Base-by-base conservation (phyloP, 129 eudicot species). In the Flaveria linearis region DNA sequence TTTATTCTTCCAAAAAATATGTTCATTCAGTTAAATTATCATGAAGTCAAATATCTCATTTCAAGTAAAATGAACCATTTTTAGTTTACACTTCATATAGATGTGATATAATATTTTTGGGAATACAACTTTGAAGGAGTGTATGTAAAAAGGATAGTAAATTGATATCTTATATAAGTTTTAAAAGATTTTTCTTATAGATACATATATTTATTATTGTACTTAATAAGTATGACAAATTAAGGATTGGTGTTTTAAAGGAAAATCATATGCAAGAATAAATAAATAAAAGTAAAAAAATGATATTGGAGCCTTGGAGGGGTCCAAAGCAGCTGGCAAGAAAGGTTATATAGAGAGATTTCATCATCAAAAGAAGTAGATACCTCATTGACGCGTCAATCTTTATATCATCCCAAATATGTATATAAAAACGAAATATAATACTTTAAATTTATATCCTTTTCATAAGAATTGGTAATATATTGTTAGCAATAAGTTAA, bases 251-350 rank as follows among this genome's bases (percentile, higher is more conserved):
- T 18, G 11, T 30, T 53, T 53, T 53, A 51, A 30, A 12, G 39
- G 11, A 46, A 71, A n/a, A 4, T 39, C 14, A 43, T 9, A 41
- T n/a, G 47, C 7, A 57, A 43, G 56, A 25, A 39, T n/a, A 64
- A 0, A 73, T 7, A 76, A 63, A n/a, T 1, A 14, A 8, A 45
- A 45, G 13, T 45, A 63, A 46, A 76, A 20, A 25, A 30, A 73
- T 53, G 55, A 36, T 0, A 36, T 36, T 36, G 41, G 41, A 36
- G 1, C 41, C 41, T 56, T 57, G 13, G 51, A 39, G 41, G 62
- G 82, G 82, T 42, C 64, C 69, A 78, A 69, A 56, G 82, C 71
- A 70, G 76, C 71, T 70, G 82, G 82, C 76, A 78, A 70, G 46
- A 78, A 78, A 3, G 41, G 76, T 70, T 78, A 64, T 70, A 47